Evolutionary conservation across 2,329 filamentous ascomycete genomes (phyloP), one percentile per base, ranked within the genome.

Genomic region (Colletotrichum shisoi): DNA sequence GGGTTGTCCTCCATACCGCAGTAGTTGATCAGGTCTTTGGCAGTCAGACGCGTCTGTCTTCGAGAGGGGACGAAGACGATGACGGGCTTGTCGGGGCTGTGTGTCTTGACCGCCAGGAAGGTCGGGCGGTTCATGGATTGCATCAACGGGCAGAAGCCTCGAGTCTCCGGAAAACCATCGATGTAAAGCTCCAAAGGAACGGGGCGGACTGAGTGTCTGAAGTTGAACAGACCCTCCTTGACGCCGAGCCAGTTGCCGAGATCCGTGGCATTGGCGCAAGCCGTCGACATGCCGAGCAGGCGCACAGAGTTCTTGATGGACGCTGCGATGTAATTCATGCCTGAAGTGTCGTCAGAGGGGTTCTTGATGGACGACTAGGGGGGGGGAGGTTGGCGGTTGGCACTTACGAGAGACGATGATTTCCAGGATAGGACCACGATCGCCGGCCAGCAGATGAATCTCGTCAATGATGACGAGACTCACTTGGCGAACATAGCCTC

Each of bases 1-100:
- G 95, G 95, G 72, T 99, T 95, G 74, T 99, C 95, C 76, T 99
- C 95, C 92, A 99, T 96, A 51, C 95, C 95, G 74, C 95, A 99
- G 72, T 93, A 92, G 75, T 97, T 98, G 79, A 99, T 97, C 40
- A 99, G 81, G 73, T 99, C 96, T 75, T 96, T 95, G 31, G 95
- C 95, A 1, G 95, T 99, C 46, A 99, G 83, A 42, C 95, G 90
- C 0, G 95, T 99, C 81, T 99, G 95, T 73, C 95, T 86, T 74
- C 96, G 90, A 19, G 95, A 99, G 3, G 95, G 93, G 7, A 99
- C 95, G 73, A 99, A 99, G 0, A 99, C 95, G 76, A 99, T 99
- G 9, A 98, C 95, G 0, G 95, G 95, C 78, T 99, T 98, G 60
- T 93, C 90, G 0, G 96, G 95, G 48, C 94, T 97, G 78, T 99